Evolutionary conservation across 352 stramenopile species (phyloP).

Genomic region (Phytopythium delawarense): DNA sequence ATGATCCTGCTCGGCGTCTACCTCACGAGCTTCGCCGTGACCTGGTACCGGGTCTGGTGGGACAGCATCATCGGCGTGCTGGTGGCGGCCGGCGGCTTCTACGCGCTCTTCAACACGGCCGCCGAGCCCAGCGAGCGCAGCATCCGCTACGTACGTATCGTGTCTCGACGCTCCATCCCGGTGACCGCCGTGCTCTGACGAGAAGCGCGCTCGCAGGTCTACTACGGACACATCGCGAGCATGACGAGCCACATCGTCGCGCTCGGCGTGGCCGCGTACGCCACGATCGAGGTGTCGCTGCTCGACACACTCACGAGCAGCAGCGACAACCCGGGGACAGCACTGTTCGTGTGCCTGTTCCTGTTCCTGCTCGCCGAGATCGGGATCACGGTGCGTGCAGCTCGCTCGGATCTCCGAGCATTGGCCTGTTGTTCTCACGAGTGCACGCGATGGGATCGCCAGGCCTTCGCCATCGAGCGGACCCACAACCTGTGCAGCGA

Average conservation of each 20-base stretch:
- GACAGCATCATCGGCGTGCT: slow-evolving; percentile 59
- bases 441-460: neutral
- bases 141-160: slow-evolving; percentile 20
- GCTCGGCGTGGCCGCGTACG: slow-evolving; percentile 49
- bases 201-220: slow-evolving; percentile 31
- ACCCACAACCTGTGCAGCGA: slow-evolving; percentile 61
- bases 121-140: slow-evolving; percentile 31
- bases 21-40: slow-evolving; percentile 60
- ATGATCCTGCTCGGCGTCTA: slow-evolving; percentile 48
- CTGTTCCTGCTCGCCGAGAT: slow-evolving; percentile 49
- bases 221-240: slow-evolving; percentile 47
- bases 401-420: neutral
- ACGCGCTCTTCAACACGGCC: slow-evolving; percentile 44
- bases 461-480: slow-evolving; percentile 53
- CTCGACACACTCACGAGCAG: slow-evolving; percentile 48
- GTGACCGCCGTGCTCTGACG: neutral
- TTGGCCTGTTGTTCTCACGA: neutral
- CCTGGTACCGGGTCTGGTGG: slow-evolving; percentile 82
- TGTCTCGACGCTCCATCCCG: neutral
- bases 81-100: slow-evolving; percentile 50
- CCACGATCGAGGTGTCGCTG: slow-evolving; percentile 49
- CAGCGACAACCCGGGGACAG: slow-evolving; percentile 25
- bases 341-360: slow-evolving; percentile 67
- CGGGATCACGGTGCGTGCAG: slow-evolving; percentile 44
- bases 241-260: slow-evolving; percentile 59